A percentile compares a stretch with the other conserved stretches of the same genome.
phyloP scores from a whole-genome alignment of 805 yeast species.

The Starmerella kuoi region DNA sequence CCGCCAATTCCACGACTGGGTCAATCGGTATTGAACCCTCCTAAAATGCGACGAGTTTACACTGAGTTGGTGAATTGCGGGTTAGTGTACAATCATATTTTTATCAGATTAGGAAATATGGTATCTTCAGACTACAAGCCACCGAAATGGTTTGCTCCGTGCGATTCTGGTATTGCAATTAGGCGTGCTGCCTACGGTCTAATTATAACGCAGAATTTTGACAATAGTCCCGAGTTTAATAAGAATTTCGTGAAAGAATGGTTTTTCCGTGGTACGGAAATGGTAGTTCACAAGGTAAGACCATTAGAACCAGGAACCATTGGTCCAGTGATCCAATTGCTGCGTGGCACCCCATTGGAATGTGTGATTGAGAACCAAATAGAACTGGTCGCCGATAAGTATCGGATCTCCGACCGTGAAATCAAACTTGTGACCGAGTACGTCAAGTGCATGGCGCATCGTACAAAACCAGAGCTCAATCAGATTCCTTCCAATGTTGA shows the following conservation, averaged over 20 bases:
- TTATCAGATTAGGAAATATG: background rate
- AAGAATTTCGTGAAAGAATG: background rate
- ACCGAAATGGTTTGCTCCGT: background rate
- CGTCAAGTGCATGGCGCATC: too few species aligned
- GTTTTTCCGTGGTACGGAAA: background rate
- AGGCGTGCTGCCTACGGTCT: background rate
- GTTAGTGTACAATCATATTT: conserved; percentile 3
- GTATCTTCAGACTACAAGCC: too few species aligned
- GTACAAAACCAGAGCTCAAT: too few species aligned
- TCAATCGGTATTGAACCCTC: conserved; percentile 6
- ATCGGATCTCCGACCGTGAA: too few species aligned
- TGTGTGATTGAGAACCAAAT: background rate
- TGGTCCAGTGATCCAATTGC: background rate
- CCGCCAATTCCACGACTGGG: background rate
- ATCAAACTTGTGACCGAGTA: too few species aligned
- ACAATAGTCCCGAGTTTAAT: background rate
- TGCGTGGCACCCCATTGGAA: background rate
- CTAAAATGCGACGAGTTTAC: background rate
- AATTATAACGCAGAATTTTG: background rate
- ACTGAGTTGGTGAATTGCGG: conserved; percentile 8
- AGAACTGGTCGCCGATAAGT: background rate
- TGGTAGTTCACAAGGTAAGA: background rate
- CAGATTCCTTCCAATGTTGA: too few species aligned
- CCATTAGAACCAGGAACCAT: background rate
- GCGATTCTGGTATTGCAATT: background rate